Percentiles rank a stretch among this genome's conserved stretches.
phyloP scores from a whole-genome alignment of 2,329 filamentous ascomycete species.

The Hypoxylon sp. region DNA sequence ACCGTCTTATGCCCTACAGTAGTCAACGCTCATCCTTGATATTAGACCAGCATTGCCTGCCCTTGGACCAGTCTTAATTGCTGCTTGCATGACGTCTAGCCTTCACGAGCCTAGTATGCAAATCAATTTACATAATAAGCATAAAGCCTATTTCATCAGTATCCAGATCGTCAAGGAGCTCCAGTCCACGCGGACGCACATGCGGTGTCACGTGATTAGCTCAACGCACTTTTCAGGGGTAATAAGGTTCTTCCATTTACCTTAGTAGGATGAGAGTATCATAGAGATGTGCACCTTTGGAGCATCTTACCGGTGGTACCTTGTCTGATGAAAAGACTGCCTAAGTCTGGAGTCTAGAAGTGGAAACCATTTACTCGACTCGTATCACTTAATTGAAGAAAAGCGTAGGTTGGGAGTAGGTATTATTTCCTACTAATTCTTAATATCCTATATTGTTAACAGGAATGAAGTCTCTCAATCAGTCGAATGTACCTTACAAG shows the following conservation, averaged over 20 bases:
- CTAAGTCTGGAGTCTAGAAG: not conserved
- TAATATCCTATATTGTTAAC: not conserved
- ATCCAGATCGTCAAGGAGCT: not conserved
- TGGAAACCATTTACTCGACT: not conserved
- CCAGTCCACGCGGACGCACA: not conserved
- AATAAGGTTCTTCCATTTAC: not conserved
- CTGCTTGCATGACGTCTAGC: not conserved
- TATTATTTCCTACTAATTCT: not conserved
- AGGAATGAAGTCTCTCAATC: not conserved
- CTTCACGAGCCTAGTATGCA: slow-evolving; percentile 1
- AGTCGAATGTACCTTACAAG: not conserved
- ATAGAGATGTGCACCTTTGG: not conserved
- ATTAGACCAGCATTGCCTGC: not conserved
- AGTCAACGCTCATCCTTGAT: not conserved
- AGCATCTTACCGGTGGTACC: not conserved
- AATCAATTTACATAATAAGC: slow-evolving; percentile 7
- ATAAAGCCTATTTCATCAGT: slow-evolving; percentile 3
- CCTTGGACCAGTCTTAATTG: not conserved
- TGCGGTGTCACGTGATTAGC: not conserved
- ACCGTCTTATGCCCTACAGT: not conserved
- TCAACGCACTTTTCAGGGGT: slow-evolving; percentile 3
- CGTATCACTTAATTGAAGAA: not conserved
- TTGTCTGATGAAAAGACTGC: not conserved
- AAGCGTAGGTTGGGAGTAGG: not conserved
- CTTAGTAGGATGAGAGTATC: not conserved